Conservation (phyloP, 768 basidiomycete genomes). For the Agaricus sinodeliciosus region DNA sequence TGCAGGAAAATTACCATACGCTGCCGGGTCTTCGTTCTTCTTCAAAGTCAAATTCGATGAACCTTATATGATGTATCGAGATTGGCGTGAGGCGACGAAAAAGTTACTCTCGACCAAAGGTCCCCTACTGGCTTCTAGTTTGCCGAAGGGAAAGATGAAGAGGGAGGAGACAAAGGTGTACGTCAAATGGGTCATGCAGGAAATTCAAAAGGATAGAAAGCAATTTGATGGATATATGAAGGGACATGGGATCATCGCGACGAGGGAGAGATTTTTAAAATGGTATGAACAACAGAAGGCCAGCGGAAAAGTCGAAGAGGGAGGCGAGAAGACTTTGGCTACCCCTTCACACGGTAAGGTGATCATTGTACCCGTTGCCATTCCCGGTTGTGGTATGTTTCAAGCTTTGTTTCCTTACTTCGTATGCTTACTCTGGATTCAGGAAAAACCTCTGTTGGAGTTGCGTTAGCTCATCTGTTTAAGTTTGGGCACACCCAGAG, state of each 20-base stretch:
- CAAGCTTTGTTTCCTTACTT: too few relatives aligned
- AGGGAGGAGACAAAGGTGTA: constrained; percentile 76
- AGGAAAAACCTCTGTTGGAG: constrained; percentile 86
- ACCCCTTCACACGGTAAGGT: constrained; percentile 52
- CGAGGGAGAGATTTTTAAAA: constrained; percentile 68
- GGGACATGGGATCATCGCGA: constrained; percentile 81
- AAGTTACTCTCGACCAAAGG: constrained; percentile 43
- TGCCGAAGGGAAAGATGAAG: constrained; percentile 64
- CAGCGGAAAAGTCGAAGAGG: constrained; percentile 15
- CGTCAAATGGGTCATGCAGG: constrained; percentile 73
- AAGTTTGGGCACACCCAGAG: constrained; percentile 89
- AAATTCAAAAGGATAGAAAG: constrained; percentile 55
- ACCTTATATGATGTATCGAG: constrained; percentile 97
- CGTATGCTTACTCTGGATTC: not conserved
- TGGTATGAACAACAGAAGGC: constrained; percentile 43
- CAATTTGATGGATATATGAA: constrained; percentile 60
- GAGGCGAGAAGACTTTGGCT: constrained; percentile 17
- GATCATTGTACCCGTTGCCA: constrained; percentile 80
- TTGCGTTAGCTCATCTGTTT: constrained; percentile 80
- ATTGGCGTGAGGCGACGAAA: constrained; percentile 94
- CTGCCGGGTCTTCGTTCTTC: constrained; percentile 82
- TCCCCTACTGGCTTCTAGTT: constrained; percentile 22
- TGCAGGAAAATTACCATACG: constrained; percentile 56
- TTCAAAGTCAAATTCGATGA: constrained; percentile 99
- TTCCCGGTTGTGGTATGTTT: constrained; percentile 85